Evolutionary conservation across 176 grass and related monocot species (phyloP).

Genomic region (Stipa capillata): DNA sequence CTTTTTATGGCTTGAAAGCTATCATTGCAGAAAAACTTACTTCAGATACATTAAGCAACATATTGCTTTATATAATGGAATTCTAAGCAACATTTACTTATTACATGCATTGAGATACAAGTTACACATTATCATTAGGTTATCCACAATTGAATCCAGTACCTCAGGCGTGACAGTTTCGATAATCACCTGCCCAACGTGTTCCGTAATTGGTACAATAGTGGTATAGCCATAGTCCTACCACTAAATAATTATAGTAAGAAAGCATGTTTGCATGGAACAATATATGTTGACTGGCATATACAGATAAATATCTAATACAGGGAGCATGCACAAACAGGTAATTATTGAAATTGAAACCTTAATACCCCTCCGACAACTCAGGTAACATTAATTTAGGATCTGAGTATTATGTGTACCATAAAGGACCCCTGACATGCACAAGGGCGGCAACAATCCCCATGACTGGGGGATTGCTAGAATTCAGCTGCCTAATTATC

Average conservation of each 20-base stretch:
- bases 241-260: slow-evolving; percentile 3
- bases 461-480: background rate
- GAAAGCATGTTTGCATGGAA: background rate
- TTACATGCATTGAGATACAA: background rate
- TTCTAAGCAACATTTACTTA: background rate
- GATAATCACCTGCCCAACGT: background rate
- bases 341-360: background rate
- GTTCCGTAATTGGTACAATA: background rate
- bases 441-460: background rate
- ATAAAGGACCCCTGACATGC: background rate
- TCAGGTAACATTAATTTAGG: background rate
- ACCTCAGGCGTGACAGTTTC: background rate
- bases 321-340: background rate
- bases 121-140: background rate
- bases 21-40: slow-evolving; percentile 6
- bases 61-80: background rate
- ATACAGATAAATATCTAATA: background rate
- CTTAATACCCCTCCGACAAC: background rate
- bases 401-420: background rate
- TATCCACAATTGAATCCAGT: background rate
- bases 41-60: slow-evolving; percentile 8
- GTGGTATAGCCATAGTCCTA: background rate
- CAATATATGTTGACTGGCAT: background rate
- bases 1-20: slow-evolving; percentile 69
- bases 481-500: background rate